Evolutionary conservation across 441 rosid genomes (phyloP).

Genomic region (Metrosideros polymorpha): DNA sequence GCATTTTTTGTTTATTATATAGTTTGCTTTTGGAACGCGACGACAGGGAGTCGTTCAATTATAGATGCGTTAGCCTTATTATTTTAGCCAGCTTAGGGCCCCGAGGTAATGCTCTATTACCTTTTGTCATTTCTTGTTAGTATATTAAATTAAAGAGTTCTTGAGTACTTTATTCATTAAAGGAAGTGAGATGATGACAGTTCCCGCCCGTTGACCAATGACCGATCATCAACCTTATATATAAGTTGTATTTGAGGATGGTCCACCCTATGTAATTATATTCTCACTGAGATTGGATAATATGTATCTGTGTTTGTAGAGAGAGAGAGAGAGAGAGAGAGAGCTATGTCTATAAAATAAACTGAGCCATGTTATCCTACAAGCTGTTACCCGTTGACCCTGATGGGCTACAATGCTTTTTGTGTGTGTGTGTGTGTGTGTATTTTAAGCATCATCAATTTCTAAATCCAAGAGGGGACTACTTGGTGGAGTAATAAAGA

Average conservation of each 20-base stretch:
- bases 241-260: no score
- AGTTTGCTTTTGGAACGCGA: neutral
- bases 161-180: neutral
- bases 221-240: neutral
- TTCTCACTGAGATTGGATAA: neutral
- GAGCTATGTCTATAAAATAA: neutral
- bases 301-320: neutral
- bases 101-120: neutral
- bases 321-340: neutral
- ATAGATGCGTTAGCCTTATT: neutral
- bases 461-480: neutral
- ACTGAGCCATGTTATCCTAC: neutral
- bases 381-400: neutral
- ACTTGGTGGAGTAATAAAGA: neutral
- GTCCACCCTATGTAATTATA: neutral
- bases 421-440: no score
- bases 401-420: neutral
- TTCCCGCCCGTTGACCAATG: neutral
- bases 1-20: neutral
- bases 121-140: neutral
- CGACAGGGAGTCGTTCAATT: neutral
- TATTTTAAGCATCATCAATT: neutral
- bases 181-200: neutral
- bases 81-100: neutral
- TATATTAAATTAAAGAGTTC: neutral